These are phyloP conservation scores for Tuber umbilicatum DNA, from an alignment of 495 filamentous ascomycete genomes.

Conservation along the genomic window DNA sequence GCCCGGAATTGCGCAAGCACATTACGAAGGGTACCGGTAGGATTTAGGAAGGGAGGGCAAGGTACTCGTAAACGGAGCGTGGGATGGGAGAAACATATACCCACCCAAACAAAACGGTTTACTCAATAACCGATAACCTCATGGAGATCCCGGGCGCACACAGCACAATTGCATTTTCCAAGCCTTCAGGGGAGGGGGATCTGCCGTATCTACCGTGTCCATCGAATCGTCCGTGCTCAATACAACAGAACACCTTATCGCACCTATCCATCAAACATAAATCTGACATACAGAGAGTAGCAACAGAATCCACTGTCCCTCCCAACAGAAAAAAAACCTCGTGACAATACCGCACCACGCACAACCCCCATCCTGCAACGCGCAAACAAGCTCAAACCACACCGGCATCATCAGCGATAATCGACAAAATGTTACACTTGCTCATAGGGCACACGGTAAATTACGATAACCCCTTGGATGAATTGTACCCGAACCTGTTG, in stretches of 20 bases:
- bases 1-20: background rate
- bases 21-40: background rate
- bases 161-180: background rate
- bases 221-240: background rate
- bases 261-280: conserved; percentile 4
- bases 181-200: background rate
- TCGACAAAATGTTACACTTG: background rate
- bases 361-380: background rate
- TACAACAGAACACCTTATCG: conserved; percentile 2
- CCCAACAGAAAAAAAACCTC: background rate
- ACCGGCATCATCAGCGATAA: background rate
- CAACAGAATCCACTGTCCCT: background rate
- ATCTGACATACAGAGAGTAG: background rate
- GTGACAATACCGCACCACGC: background rate
- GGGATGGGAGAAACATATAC: conserved; percentile 2
- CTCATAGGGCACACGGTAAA: conserved; percentile 3
- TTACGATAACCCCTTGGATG: background rate
- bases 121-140: background rate
- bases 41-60: background rate
- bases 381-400: background rate
- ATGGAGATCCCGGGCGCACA: background rate
- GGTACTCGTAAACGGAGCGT: background rate
- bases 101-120: background rate
- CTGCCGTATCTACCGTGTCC: background rate
- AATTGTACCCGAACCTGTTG: background rate